Conservation (phyloP, 148 eudicot genomes). For the Bassia scoparia region DNA sequence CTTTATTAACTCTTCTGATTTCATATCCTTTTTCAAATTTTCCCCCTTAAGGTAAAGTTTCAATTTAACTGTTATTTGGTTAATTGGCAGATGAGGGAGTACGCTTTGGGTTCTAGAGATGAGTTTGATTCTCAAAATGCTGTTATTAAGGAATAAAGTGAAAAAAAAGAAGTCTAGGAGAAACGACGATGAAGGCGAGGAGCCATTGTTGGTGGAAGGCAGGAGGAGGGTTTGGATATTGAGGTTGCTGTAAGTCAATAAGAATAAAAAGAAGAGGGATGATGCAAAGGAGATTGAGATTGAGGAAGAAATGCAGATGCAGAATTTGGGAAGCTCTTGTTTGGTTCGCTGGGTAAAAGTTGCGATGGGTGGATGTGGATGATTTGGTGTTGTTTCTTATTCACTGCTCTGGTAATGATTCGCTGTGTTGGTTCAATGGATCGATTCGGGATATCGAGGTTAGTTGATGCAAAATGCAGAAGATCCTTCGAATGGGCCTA, state of each 20-base stretch:
- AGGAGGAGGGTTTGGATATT: slow-evolving; percentile 30
- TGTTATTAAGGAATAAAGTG: slow-evolving; percentile 31
- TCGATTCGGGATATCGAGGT: slow-evolving; percentile 39
- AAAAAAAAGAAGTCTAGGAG: slow-evolving; percentile 55
- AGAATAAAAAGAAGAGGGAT: slow-evolving; percentile 54
- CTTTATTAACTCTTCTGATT: too few relatives aligned
- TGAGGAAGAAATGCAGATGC: slow-evolving; percentile 57
- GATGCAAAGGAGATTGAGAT: slow-evolving; percentile 29
- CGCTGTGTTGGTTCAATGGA: slow-evolving; percentile 38
- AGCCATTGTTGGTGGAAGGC: slow-evolving; percentile 29
- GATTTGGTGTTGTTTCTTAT: slow-evolving; percentile 48
- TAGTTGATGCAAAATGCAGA: slow-evolving; percentile 72
- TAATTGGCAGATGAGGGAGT: slow-evolving; percentile 17
- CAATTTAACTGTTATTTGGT: not conserved
- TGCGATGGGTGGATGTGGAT: slow-evolving; percentile 31
- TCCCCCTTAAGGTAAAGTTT: not conserved
- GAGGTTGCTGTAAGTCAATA: slow-evolving; percentile 12
- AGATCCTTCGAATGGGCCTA: slow-evolving; percentile 51
- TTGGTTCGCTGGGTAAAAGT: slow-evolving; percentile 55
- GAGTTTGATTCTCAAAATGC: slow-evolving; percentile 81
- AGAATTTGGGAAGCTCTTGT: slow-evolving; percentile 55
- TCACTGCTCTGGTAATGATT: slow-evolving; percentile 48
- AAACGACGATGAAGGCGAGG: slow-evolving; percentile 31
- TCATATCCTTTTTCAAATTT: too few relatives aligned
- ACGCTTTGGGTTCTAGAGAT: slow-evolving; percentile 22